Percentiles rank a stretch among this genome's conserved stretches.
Conservation (phyloP, 2,329 filamentous ascomycete genomes). For the Huntiella decipiens region DNA sequence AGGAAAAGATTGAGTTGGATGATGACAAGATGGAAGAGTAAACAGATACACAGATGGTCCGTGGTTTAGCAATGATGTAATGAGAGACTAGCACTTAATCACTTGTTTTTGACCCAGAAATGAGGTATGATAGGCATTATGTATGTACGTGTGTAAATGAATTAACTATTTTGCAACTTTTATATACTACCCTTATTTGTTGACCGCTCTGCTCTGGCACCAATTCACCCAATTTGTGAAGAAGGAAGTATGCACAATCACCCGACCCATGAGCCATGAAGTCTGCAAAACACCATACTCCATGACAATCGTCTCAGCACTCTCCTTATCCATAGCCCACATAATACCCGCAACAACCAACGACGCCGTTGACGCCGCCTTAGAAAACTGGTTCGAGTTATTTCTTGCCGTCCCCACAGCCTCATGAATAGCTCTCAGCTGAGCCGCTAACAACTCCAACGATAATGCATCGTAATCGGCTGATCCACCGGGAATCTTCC, state of each 20-base stretch:
- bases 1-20: conserved; percentile 43
- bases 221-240: conserved; percentile 60
- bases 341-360: conserved; percentile 46
- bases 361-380: conserved; percentile 55
- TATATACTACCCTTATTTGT: conserved; percentile 2
- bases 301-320: conserved; percentile 35
- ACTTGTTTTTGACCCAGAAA: no score
- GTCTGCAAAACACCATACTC: conserved; percentile 45
- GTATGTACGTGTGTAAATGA: no score
- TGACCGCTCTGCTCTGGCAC: conserved; percentile 32
- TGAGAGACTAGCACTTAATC: no score
- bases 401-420: conserved; percentile 42
- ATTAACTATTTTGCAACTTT: no score
- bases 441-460: conserved; percentile 15
- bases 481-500: conserved; percentile 29
- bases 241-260: conserved; percentile 43
- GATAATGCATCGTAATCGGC: conserved; percentile 18
- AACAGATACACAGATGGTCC: not conserved
- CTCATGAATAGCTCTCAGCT: conserved; percentile 46
- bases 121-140: no score
- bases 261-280: conserved; percentile 37
- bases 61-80: no score
- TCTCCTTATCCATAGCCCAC: conserved; percentile 32
- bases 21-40: conserved; percentile 84
- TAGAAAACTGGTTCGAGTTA: conserved; percentile 50